phyloP scores from a whole-genome alignment of 2,329 filamentous ascomycete species.

The Colletotrichum theobromicola region DNA sequence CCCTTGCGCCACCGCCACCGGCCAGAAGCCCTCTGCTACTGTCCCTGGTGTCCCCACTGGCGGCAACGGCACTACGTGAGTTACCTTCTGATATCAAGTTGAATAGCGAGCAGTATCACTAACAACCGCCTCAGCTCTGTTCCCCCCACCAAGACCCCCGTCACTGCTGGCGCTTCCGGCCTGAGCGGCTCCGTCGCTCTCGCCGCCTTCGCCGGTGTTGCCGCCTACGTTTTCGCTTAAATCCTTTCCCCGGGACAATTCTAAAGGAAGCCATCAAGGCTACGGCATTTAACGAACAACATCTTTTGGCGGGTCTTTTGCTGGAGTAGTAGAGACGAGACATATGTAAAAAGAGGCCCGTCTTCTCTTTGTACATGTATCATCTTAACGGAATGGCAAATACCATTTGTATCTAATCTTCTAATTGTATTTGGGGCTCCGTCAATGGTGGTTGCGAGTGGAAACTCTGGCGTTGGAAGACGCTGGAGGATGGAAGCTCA shows the following conservation, averaged over 20 bases:
- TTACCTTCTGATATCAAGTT: background rate
- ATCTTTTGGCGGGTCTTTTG: slow-evolving; percentile 32
- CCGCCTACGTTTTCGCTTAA: slow-evolving; percentile 62
- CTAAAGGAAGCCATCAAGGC: slow-evolving; percentile 43
- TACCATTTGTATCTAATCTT: slow-evolving; percentile 50
- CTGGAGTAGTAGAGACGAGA: slow-evolving; percentile 9
- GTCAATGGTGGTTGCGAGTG: background rate
- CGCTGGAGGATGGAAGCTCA: background rate
- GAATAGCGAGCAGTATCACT: slow-evolving; percentile 9
- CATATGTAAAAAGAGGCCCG: slow-evolving; percentile 35
- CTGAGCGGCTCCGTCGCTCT: slow-evolving; percentile 58
- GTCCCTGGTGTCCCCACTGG: slow-evolving; percentile 24
- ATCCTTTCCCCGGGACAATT: slow-evolving; percentile 32
- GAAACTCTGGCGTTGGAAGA: background rate
- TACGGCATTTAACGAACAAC: slow-evolving; percentile 42
- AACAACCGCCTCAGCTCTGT: slow-evolving; percentile 25
- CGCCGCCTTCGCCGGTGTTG: slow-evolving; percentile 60
- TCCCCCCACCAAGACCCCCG: slow-evolving; percentile 34
- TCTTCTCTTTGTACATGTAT: slow-evolving; percentile 25
- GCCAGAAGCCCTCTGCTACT: slow-evolving; percentile 24
- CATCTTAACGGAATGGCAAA: slow-evolving; percentile 27
- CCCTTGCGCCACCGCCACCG: slow-evolving; percentile 43
- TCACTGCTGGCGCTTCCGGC: slow-evolving; percentile 58
- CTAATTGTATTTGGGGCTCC: slow-evolving; percentile 43
- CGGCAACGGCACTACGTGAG: slow-evolving; percentile 33